These are phyloP conservation scores for Debaryomyces hansenii DNA, from an alignment of 805 yeast genomes.

Conservation along the genomic window DNA sequence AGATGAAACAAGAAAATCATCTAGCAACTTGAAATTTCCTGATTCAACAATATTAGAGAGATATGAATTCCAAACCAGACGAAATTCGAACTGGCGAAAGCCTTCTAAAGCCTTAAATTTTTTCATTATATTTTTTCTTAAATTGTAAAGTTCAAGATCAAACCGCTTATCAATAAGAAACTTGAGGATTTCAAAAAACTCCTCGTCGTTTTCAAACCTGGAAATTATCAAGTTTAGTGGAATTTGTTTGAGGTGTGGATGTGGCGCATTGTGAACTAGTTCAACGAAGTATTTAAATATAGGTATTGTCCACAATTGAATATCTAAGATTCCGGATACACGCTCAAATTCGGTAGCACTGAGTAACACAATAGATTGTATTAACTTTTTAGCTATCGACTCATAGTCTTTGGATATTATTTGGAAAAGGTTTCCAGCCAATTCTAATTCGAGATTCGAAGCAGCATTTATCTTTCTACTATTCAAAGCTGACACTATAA, in stretches of 20 bases:
- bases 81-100: constrained; percentile 12
- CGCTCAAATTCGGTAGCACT: constrained; percentile 25
- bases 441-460: constrained; percentile 15
- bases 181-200: constrained; percentile 17
- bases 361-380: constrained; percentile 32
- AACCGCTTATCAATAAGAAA: constrained; percentile 25
- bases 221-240: constrained; percentile 18
- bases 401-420: constrained; percentile 17
- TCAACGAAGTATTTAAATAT: constrained; percentile 31
- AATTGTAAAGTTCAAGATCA: constrained; percentile 23
- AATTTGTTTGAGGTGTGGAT: constrained; percentile 23
- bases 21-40: constrained; percentile 15
- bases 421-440: constrained; percentile 19
- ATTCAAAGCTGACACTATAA: constrained; percentile 18
- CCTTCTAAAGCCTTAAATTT: constrained; percentile 12
- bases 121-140: constrained; percentile 16
- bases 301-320: constrained; percentile 29
- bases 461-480: constrained; percentile 16
- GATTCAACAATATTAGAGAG: constrained; percentile 11
- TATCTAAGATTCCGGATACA: constrained; percentile 16
- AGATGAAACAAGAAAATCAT: constrained; percentile 8
- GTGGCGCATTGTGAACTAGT: constrained; percentile 38
- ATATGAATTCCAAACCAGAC: constrained; percentile 18
- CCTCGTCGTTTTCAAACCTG: constrained; percentile 15
- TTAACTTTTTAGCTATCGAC: constrained; percentile 29